These are phyloP conservation scores for Xylaria scruposa DNA, from an alignment of 495 filamentous ascomycete species.

Conservation along the genomic window DNA sequence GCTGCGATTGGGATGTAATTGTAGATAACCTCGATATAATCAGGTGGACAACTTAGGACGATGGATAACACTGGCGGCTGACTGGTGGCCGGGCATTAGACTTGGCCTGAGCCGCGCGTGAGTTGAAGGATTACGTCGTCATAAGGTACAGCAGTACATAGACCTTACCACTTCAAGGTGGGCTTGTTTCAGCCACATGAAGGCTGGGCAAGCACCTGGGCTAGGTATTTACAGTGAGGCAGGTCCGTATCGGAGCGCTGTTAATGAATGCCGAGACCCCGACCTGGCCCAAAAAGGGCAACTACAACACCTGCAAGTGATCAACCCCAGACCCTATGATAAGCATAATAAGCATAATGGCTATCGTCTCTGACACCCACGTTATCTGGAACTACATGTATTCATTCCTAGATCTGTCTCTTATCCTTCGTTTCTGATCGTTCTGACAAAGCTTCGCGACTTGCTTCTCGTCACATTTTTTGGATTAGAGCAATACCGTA, in stretches of 20 bases:
- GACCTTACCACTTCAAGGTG: not conserved
- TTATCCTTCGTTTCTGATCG: not conserved
- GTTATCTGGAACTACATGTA: not conserved
- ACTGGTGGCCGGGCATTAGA: not conserved
- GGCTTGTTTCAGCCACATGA: not conserved
- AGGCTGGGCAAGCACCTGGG: not conserved
- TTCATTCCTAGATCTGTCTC: no score
- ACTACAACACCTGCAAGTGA: not conserved
- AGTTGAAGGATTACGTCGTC: slow-evolving; percentile 1
- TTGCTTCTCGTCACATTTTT: not conserved
- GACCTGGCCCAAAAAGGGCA: slow-evolving; percentile 7
- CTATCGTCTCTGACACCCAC: slow-evolving; percentile 1
- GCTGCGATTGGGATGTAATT: slow-evolving; percentile 4
- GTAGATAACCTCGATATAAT: not conserved
- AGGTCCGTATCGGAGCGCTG: slow-evolving; percentile 9
- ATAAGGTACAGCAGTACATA: not conserved
- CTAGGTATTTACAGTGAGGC: no score
- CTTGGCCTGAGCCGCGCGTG: not conserved
- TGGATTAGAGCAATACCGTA: not conserved
- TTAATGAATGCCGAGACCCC: slow-evolving; percentile 11
- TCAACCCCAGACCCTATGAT: not conserved
- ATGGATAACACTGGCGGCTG: not conserved
- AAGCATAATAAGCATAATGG: slow-evolving; percentile 16
- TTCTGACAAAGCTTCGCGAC: not conserved
- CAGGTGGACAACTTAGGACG: not conserved